phyloP scores from a whole-genome alignment of 2,329 filamentous ascomycete species.

The Ambrosiella xylebori region DNA sequence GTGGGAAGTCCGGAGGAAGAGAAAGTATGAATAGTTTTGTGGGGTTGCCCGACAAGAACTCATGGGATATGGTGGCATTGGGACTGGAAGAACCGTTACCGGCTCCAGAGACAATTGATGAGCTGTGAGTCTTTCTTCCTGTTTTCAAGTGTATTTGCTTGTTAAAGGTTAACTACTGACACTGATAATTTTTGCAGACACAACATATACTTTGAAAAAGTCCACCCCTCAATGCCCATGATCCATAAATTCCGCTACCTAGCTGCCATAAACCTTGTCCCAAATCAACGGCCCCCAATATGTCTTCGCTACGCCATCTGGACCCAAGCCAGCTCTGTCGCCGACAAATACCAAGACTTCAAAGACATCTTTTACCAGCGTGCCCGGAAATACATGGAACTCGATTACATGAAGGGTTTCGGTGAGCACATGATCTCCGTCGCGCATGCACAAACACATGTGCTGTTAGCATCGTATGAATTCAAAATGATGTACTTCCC shows the following conservation, averaged over 20 bases:
- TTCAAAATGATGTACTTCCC: constrained; percentile 98
- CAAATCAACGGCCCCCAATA: constrained; percentile 68
- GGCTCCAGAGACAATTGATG: constrained; percentile 51
- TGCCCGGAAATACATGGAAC: constrained; percentile 75
- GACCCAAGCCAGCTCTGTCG: constrained; percentile 75
- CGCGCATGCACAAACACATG: constrained; percentile 72
- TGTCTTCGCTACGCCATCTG: constrained; percentile 89
- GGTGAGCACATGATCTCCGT: constrained; percentile 79
- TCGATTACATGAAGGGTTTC: constrained; percentile 80
- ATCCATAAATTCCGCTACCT: constrained; percentile 79
- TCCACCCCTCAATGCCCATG: constrained; percentile 72
- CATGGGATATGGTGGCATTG: constrained; percentile 57
- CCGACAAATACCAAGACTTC: constrained; percentile 61
- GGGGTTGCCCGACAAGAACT: neutral
- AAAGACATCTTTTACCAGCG: constrained; percentile 83
- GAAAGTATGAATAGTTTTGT: neutral
- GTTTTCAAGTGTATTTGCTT: neutral
- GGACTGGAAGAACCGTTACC: constrained; percentile 43
- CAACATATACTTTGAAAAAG: constrained; percentile 76
- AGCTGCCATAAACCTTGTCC: constrained; percentile 77
- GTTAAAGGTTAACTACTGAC: neutral
- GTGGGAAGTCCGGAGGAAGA: too few relatives aligned
- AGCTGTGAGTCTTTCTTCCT: constrained; percentile 38
- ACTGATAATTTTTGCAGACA: constrained; percentile 32
- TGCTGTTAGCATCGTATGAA: constrained; percentile 66